Conservation (phyloP, 495 filamentous ascomycete species). For the Penicillium macrosclerotiorum region DNA sequence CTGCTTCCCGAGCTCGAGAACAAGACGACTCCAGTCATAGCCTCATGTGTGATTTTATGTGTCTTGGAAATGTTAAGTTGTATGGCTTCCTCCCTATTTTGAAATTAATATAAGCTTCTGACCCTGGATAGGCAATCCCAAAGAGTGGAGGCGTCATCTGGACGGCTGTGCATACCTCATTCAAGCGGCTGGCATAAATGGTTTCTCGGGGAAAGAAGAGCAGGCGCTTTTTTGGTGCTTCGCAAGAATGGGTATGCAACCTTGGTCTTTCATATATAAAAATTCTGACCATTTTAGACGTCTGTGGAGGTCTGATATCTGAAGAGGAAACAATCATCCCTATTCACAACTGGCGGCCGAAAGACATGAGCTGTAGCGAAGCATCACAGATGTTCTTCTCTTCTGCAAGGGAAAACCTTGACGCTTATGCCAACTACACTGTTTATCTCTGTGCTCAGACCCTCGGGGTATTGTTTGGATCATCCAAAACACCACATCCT, state of each 20-base stretch:
- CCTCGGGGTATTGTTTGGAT: slow-evolving; percentile 33
- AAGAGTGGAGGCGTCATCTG: slow-evolving; percentile 46
- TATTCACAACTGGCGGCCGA: slow-evolving; percentile 33
- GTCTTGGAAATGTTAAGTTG: slow-evolving; percentile 45
- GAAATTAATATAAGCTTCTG: not conserved
- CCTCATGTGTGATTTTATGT: slow-evolving; percentile 41
- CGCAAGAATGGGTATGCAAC: slow-evolving; percentile 41
- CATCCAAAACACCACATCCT: slow-evolving; percentile 10
- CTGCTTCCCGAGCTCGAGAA: slow-evolving; percentile 38
- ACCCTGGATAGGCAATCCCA: slow-evolving; percentile 25
- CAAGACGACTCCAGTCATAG: slow-evolving; percentile 38
- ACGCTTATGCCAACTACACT: slow-evolving; percentile 41
- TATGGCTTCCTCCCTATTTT: slow-evolving; percentile 4
- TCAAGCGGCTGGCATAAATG: slow-evolving; percentile 36
- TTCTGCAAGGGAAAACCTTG: slow-evolving; percentile 25
- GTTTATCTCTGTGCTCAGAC: slow-evolving; percentile 43
- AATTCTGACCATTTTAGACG: slow-evolving; percentile 15
- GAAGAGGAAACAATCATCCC: slow-evolving; percentile 38
- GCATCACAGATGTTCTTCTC: slow-evolving; percentile 27
- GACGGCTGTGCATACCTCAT: slow-evolving; percentile 46
- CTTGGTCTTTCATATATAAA: not conserved
- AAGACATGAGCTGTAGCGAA: slow-evolving; percentile 24
- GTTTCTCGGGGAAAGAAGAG: slow-evolving; percentile 39
- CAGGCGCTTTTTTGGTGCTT: slow-evolving; percentile 50
- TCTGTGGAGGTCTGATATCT: slow-evolving; percentile 46